These are phyloP conservation scores for Chrysosporium queenslandicum DNA, from an alignment of 2,329 filamentous ascomycete genomes.

Conservation along the genomic window DNA sequence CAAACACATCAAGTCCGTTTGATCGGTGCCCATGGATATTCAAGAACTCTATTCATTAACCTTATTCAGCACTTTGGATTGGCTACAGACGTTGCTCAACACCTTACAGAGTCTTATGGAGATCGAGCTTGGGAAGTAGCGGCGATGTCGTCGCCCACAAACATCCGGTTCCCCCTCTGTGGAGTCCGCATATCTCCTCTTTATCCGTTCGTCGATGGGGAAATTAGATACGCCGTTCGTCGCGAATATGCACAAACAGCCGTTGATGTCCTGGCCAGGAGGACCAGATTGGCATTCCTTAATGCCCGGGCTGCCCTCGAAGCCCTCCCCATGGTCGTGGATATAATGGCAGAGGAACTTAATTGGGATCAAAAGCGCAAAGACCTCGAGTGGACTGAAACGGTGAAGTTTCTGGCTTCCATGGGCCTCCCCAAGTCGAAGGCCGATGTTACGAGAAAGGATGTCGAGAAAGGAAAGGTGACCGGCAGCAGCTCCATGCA, in stretches of 20 bases:
- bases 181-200: conserved; percentile 68
- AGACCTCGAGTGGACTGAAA: conserved; percentile 73
- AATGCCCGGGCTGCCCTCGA: conserved; percentile 87
- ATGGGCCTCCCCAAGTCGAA: conserved; percentile 52
- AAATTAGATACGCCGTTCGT: conserved; percentile 75
- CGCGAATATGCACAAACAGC: conserved; percentile 90
- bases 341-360: conserved; percentile 74
- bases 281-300: conserved; percentile 77
- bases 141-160: conserved; percentile 64
- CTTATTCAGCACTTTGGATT: conserved; percentile 87
- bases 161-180: conserved; percentile 69
- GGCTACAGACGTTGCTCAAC: conserved; percentile 84
- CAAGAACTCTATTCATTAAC: conserved; percentile 87
- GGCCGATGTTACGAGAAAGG: conserved; percentile 45
- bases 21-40: conserved; percentile 76
- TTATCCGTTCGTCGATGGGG: conserved; percentile 86
- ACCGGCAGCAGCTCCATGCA: not conserved
- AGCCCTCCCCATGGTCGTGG: conserved; percentile 72
- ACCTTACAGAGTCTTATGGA: conserved; percentile 78
- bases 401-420: conserved; percentile 47
- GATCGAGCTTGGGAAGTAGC: conserved; percentile 89
- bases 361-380: conserved; percentile 55
- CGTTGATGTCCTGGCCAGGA: conserved; percentile 74
- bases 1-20: conserved; percentile 76
- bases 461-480: conserved; percentile 42